Base-by-base conservation (phyloP, 768 basidiomycete genomes). In the Pleurotus giganteus region DNA sequence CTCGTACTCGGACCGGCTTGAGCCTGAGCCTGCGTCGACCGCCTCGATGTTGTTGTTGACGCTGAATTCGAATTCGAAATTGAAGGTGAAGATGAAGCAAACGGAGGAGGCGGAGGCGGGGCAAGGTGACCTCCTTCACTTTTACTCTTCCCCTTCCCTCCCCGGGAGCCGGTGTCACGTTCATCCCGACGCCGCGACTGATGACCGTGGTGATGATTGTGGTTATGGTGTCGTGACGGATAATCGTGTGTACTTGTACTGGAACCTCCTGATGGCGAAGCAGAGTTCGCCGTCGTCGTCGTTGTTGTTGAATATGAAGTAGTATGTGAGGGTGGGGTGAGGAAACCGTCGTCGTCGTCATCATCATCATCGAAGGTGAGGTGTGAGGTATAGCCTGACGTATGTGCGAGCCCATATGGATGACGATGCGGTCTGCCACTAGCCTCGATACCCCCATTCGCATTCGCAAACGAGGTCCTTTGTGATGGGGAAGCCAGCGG, bases 291-390 rank as follows among this genome's bases (percentile, higher is more conserved):
- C n/a, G n/a, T n/a, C n/a, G n/a, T n/a, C n/a, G n/a, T n/a, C n/a
- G n/a, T n/a, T n/a, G n/a, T 23, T 23, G 49, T 23, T 4, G 34
- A 17, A 9, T 36, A 51, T 11, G 46, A 47, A 28, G 46, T 23
- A 47, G 46, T 32, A 27, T 47, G 46, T 13, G 46, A 47, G 8
- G 46, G 28, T 24, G 46, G 46, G 7, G 15, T 29, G 2, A n/a
- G 17, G 46, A 31, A 15, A n/a, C 19, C n/a, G 21, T n/a, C 28
- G 1, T 51, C 49, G n/a, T 51, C 49, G 39, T 41, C 39, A n/a
- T n/a, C n/a, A n/a, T n/a, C n/a, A 21, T 45, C 43, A 34, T 51
- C 49, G 15, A 51, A 51, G 34, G 29, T 37, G 31, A 51, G 34
- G 32, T 51, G 49, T 11, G 49, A 51, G 34, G 49, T 51, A 26